A percentile compares a stretch with the other conserved stretches of the same genome.
Evolutionary conservation across 305 asterid species (phyloP).

Genomic region (Fraxinus ornus): DNA sequence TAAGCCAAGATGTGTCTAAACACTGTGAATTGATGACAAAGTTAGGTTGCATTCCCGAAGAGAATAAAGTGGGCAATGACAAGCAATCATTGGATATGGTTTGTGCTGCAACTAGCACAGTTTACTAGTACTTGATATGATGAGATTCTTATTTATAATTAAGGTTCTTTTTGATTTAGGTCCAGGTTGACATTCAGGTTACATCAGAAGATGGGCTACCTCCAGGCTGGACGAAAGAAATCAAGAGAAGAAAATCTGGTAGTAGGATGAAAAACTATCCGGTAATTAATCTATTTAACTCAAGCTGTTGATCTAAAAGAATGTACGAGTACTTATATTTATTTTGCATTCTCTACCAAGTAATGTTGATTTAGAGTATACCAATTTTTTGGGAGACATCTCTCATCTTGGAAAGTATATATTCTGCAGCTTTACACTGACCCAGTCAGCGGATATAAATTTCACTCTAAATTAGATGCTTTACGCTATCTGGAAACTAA

Average conservation of each 20-base stretch:
- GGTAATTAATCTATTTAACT: slow-evolving; percentile 40
- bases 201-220: slow-evolving; percentile 47
- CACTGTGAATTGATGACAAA: slow-evolving; percentile 20
- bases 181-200: slow-evolving; percentile 43
- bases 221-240: slow-evolving; percentile 74
- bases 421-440: slow-evolving; percentile 26
- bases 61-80: slow-evolving; percentile 16
- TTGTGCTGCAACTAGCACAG: slow-evolving; percentile 28
- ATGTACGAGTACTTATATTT: not conserved
- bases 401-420: slow-evolving; percentile 18
- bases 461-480: slow-evolving; percentile 46
- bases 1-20: slow-evolving; percentile 18
- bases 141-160: slow-evolving; percentile 15
- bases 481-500: slow-evolving; percentile 44
- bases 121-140: slow-evolving; percentile 11
- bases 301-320: not conserved
- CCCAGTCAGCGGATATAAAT: slow-evolving; percentile 42
- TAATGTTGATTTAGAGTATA: not conserved
- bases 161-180: slow-evolving; percentile 23
- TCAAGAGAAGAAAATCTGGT: slow-evolving; percentile 41
- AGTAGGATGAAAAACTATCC: slow-evolving; percentile 45
- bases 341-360: not conserved
- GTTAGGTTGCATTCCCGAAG: slow-evolving; percentile 13
- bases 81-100: slow-evolving; percentile 26
- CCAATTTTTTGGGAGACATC: not conserved